Evolutionary conservation across 192 early-diverging fungal genomes (phyloP).

Genomic region (Coemansia sp.): DNA sequence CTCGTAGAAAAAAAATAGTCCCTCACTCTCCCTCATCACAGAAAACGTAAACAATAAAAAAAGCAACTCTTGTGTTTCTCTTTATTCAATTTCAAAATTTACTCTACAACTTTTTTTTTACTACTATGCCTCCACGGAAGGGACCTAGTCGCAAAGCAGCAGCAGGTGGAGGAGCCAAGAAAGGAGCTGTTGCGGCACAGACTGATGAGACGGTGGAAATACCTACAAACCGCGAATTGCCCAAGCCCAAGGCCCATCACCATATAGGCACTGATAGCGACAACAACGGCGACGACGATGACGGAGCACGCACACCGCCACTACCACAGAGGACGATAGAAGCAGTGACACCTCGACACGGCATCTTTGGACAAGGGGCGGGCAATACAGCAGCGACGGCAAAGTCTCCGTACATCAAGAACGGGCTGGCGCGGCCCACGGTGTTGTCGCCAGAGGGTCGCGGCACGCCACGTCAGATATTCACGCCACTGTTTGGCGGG

Average conservation of each 20-base stretch:
- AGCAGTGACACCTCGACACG: neutral
- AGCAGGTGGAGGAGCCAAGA: neutral
- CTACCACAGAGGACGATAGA: neutral
- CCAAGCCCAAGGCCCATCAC: neutral
- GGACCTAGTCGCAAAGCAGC: conserved; percentile 6
- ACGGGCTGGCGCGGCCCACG: neutral
- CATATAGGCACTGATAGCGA: neutral
- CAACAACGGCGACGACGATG: neutral
- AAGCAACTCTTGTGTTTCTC: neutral
- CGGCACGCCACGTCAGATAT: conserved; percentile 15
- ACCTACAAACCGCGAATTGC: no score
- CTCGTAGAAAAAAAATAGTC: no score
- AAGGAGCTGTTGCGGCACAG: neutral
- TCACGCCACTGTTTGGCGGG: conserved; percentile 35
- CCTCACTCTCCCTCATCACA: no score
- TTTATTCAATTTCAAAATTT: neutral
- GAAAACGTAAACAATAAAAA: no score
- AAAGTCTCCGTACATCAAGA: neutral
- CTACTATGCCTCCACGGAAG: conserved; percentile 21
- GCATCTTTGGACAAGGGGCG: neutral
- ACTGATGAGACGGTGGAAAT: neutral
- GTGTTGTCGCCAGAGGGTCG: conserved; percentile 6
- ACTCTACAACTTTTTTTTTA: neutral
- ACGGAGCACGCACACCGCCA: neutral
- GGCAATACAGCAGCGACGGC: no score